Base-by-base conservation (phyloP, 2,329 filamentous ascomycete species). In the Diaporthe sp. region DNA sequence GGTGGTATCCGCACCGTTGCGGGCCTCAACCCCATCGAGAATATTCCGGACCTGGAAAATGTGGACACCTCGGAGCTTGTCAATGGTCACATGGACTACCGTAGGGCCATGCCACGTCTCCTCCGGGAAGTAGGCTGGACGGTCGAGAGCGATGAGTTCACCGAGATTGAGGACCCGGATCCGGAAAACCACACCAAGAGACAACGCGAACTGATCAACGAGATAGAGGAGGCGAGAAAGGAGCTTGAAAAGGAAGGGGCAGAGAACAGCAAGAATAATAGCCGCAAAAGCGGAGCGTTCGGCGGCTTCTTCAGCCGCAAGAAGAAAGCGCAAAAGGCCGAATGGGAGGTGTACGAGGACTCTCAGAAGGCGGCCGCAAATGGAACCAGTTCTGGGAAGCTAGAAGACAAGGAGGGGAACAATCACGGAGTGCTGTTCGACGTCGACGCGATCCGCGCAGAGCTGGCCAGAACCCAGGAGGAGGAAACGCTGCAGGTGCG, bases 91-190 rank as follows among this genome's bases (percentile, higher is more conserved):
- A 98, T 98, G 96, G 94, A 97, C 71, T 99, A 99, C 85, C 94
- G 97, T 83, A 91, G 92, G 37, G 94, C 95, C 51, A 98, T 99
- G 93, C 97, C 97, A 22, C 91, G 91, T 74, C 88, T 99, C 25
- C 88, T 99, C 70, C 92, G 95, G 77, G 93, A 96, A 82, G 95
- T 96, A 49, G 97, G 96, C 22, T 99, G 96, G 95, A 86, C 93
- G 72, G 94, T 98, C 4, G 93, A 98, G 81, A 96, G 93, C 78
- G 95, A 98, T 79, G 96, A 98, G 82, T 99, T 98, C 81, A 93
- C 91, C 1, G 97, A 99, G 84, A 98, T 99, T 76, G 97, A 98
- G 82, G 97, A 99, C 79, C 95, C 97, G 0, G 97, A 99, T 81
- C 97, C 97, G 0, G 97, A 98, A 0, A 96, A 98, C 79, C 96